phyloP scores from a whole-genome alignment of 1,284 basidiomycete species.

The Cutaneotrichosporon arboriforme region DNA sequence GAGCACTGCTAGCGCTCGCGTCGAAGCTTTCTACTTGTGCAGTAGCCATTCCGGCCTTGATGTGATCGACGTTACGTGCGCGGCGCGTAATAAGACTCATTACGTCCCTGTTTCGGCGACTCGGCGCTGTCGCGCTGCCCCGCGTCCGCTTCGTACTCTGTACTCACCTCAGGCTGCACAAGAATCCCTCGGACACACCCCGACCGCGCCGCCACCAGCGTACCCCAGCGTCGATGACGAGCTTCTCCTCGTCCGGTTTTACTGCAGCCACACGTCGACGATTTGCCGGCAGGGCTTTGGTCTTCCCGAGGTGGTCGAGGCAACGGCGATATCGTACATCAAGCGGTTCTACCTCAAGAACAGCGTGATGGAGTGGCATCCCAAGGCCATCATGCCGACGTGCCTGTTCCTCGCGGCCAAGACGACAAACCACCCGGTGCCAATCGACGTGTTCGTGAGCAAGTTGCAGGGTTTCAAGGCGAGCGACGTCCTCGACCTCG shows the following conservation, averaged over 20 bases:
- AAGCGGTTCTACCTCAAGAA: slow-evolving; percentile 98
- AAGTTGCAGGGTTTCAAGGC: slow-evolving; percentile 72
- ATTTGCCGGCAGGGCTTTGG: slow-evolving; percentile 73
- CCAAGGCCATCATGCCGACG: slow-evolving; percentile 96
- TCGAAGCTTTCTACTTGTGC: no score
- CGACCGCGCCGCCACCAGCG: slow-evolving; percentile 37
- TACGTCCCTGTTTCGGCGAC: no score
- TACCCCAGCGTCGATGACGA: slow-evolving; percentile 82
- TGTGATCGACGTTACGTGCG: no score
- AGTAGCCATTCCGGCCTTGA: no score
- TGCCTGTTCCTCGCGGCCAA: slow-evolving; percentile 93
- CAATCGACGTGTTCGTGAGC: slow-evolving; percentile 73
- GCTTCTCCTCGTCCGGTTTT: slow-evolving; percentile 78
- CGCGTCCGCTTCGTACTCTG: no score
- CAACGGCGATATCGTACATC: slow-evolving; percentile 83
- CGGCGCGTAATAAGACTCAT: no score
- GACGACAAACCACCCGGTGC: slow-evolving; percentile 88
- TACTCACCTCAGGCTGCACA: slow-evolving; percentile 11
- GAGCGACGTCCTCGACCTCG: slow-evolving; percentile 80
- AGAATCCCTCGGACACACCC: slow-evolving; percentile 4
- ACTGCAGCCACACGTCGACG: slow-evolving; percentile 76
- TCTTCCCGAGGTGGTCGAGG: slow-evolving; percentile 86
- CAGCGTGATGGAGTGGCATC: slow-evolving; percentile 99
- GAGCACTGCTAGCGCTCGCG: no score
- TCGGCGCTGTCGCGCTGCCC: no score